Percentiles rank a stretch among this genome's conserved stretches.
phyloP scores from a whole-genome alignment of 164 flowering plant genomes.

The Kingdonia uniflora region DNA sequence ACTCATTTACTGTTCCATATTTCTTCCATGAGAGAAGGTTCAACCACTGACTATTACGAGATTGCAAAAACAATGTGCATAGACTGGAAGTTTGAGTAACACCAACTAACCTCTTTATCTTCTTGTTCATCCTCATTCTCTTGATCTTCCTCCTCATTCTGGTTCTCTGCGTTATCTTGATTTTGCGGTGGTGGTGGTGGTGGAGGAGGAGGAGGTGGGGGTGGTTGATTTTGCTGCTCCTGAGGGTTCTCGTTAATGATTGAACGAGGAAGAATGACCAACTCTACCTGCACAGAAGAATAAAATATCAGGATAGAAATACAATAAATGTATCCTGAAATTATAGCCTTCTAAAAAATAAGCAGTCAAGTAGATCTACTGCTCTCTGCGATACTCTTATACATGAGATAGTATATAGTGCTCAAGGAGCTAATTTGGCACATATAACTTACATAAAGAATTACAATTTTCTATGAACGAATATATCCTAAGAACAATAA shows the following conservation, averaged over 20 bases:
- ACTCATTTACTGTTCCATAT: too few species aligned
- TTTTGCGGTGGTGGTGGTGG: constrained; percentile 96
- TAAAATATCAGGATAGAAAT: background rate
- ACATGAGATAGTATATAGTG: too few species aligned
- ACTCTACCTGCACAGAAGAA: constrained; percentile 55
- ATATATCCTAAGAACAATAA: too few species aligned
- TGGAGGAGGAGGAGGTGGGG: constrained; percentile 92
- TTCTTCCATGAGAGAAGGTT: background rate
- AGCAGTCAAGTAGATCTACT: background rate
- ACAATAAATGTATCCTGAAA: background rate
- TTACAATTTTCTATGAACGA: too few species aligned
- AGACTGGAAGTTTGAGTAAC: constrained; percentile 8
- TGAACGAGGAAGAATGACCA: constrained; percentile 95
- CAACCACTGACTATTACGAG: background rate
- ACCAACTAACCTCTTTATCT: constrained; percentile 46
- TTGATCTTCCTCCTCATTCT: constrained; percentile 54
- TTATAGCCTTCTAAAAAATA: too few species aligned
- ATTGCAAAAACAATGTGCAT: background rate
- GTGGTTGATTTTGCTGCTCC: constrained; percentile 83
- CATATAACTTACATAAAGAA: too few species aligned
- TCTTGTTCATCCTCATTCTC: constrained; percentile 78
- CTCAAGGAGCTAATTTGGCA: too few species aligned
- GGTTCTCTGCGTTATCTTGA: constrained; percentile 74
- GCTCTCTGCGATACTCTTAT: background rate
- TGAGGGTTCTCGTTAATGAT: constrained; percentile 66